These are phyloP conservation scores for Ilex asprella DNA, from an alignment of 257 asterid species.

Conservation along the genomic window DNA sequence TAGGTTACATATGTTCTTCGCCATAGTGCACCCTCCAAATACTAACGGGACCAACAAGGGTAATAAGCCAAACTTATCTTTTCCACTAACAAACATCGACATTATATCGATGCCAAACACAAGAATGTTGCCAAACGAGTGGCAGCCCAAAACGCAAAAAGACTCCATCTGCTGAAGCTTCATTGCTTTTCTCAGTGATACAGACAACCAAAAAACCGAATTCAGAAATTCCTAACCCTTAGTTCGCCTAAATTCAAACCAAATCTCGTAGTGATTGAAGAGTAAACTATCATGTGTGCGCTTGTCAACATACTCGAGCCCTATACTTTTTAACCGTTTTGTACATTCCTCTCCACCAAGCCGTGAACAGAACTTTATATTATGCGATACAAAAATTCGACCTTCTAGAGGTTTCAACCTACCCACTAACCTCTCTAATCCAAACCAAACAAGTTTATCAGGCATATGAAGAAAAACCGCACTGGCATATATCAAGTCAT, in stretches of 20 bases:
- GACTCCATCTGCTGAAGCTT: too few species aligned
- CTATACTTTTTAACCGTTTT: conserved; percentile 48
- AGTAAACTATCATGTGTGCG: conserved; percentile 87
- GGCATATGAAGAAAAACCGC: conserved; percentile 97
- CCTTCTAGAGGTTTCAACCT: conserved; percentile 66
- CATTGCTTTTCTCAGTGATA: too few species aligned
- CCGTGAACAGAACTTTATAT: conserved; percentile 87
- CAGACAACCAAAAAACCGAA: too few species aligned
- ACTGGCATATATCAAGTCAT: conserved; percentile 78
- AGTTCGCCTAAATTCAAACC: conserved; percentile 75
- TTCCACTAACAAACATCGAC: too few species aligned
- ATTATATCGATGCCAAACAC: too few species aligned
- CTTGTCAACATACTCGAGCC: conserved; percentile 76
- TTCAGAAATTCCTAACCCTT: conserved; percentile 25
- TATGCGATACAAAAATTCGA: conserved; percentile 84
- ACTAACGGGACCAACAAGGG: too few species aligned
- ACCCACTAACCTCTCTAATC: conserved; percentile 59
- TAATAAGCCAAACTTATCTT: too few species aligned
- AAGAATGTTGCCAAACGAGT: too few species aligned
- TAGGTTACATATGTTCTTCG: too few species aligned
- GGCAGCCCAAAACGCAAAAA: too few species aligned
- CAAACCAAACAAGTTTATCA: conserved; percentile 84
- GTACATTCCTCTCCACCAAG: conserved; percentile 90
- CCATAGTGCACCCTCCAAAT: too few species aligned
- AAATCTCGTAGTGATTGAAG: conserved; percentile 87